These are phyloP conservation scores for Euryodendron excelsum DNA, from an alignment of 148 eudicot species.

Conservation along the genomic window DNA sequence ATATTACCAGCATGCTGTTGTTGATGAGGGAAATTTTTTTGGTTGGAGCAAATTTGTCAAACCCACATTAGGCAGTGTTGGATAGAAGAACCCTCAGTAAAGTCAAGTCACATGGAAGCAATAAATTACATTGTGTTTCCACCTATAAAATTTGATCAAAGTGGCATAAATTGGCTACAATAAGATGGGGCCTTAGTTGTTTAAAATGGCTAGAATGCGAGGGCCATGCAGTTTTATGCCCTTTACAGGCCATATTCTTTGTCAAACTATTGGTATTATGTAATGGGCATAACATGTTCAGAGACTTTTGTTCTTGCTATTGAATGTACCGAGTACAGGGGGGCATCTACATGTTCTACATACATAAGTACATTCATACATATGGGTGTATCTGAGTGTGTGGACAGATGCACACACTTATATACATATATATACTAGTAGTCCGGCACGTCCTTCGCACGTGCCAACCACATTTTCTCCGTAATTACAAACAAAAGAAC, in stretches of 20 bases:
- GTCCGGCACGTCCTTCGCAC: too few relatives aligned
- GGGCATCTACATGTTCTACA: neutral
- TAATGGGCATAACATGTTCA: neutral
- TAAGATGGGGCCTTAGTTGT: neutral
- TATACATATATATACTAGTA: neutral
- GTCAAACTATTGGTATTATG: neutral
- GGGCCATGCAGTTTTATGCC: neutral
- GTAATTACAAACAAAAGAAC: too few relatives aligned
- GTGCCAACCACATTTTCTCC: too few relatives aligned
- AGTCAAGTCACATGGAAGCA: neutral
- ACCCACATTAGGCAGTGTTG: neutral
- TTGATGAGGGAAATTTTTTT: too few relatives aligned
- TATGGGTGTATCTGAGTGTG: neutral
- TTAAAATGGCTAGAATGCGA: neutral
- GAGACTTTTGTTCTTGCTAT: neutral
- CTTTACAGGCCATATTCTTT: neutral
- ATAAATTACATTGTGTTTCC: neutral
- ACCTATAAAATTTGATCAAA: constrained; percentile 4
- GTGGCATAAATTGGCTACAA: neutral
- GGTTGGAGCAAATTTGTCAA: neutral
- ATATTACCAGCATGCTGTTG: too few relatives aligned
- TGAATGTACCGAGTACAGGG: neutral
- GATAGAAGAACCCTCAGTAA: neutral
- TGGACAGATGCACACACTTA: neutral
- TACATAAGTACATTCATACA: neutral